Evolutionary conservation across 129 eudicot genomes (phyloP).

Genomic region (Smallanthus sonchifolius): DNA sequence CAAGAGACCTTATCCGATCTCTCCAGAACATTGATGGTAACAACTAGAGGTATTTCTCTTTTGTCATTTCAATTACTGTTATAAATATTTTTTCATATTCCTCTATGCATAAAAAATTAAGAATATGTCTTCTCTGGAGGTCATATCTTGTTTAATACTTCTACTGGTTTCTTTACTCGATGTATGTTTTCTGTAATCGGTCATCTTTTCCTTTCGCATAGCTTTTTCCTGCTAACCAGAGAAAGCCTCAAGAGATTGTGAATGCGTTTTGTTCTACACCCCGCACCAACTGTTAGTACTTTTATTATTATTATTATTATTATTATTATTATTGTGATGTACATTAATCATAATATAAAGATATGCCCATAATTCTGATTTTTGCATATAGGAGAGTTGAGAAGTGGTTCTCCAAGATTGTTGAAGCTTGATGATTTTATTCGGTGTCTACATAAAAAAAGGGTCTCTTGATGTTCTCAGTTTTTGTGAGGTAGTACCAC

Average conservation of each 20-base stretch:
- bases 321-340: too few relatives aligned
- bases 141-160: too few relatives aligned
- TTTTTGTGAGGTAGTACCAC: slow-evolving; percentile 94
- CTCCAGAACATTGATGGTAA: slow-evolving; percentile 83
- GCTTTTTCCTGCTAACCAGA: slow-evolving; percentile 60
- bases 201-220: slow-evolving; percentile 4
- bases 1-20: slow-evolving; percentile 77
- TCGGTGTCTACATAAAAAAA: slow-evolving; percentile 68
- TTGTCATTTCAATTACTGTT: too few relatives aligned
- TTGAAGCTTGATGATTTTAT: slow-evolving; percentile 78
- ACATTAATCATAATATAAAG: background rate
- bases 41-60: slow-evolving; percentile 67
- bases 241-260: slow-evolving; percentile 55
- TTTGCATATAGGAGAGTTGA: slow-evolving; percentile 81
- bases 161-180: too few relatives aligned
- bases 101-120: too few relatives aligned
- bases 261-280: slow-evolving; percentile 79
- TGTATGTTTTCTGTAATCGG: too few relatives aligned
- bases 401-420: slow-evolving; percentile 97
- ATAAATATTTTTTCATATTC: too few relatives aligned
- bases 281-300: slow-evolving; percentile 86
- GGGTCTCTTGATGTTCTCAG: slow-evolving; percentile 85
- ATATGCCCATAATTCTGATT: background rate
- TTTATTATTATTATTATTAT: too few relatives aligned
- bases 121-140: too few relatives aligned